Base-by-base conservation (phyloP, 148 eudicot genomes). In the Arctostaphylos glauca region DNA sequence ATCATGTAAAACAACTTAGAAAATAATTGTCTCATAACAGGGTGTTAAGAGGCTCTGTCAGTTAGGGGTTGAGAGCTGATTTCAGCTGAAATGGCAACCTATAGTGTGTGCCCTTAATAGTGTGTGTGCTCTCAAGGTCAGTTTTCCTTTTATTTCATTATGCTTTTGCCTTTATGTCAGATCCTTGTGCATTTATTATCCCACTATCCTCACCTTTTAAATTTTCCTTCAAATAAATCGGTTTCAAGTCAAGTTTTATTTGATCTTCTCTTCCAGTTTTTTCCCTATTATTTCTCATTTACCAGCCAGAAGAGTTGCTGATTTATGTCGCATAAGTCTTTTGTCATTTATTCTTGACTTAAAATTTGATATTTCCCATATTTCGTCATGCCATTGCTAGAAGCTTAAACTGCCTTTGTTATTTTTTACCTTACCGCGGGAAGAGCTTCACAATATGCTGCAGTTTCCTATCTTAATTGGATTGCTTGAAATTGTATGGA, bases 1-100 rank as follows among this genome's bases (percentile, higher is more conserved):
- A 31, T 31, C 25, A 2, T 31, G 23, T 31, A 66, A 66, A 84
- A 81, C 85, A 83, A 81, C 95, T 94, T 84, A 91, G 93, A 89
- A 85, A 91, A 87, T 86, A 87, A 85, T 92, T 95, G 92, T 95
- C 91, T 96, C 91, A 86, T 91, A 95, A 92, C 97, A 96, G 96
- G 98, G 91, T 82, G 89, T 86, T 90, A 83, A 88, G 97, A 89
- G 92, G 97, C 94, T 91, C 92, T 90, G 81, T 90, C 91, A 85
- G 89, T 82, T 91, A 87, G 87, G 90, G 95, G 90, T 91, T 92
- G 90, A 94, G 93, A 91, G 89, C 94, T 89, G 94, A 86, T 90
- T 84, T 90, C 95, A 75, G 94, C 94, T 86, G 91, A 91, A 87
- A 88, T 91, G 98, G 91, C 89, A 88, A 91, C 90, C 87, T 88